Percentiles rank a stretch among this genome's conserved stretches.
Conservation (phyloP, 192 early-diverging fungal species). For the Thamnidium elegans region DNA sequence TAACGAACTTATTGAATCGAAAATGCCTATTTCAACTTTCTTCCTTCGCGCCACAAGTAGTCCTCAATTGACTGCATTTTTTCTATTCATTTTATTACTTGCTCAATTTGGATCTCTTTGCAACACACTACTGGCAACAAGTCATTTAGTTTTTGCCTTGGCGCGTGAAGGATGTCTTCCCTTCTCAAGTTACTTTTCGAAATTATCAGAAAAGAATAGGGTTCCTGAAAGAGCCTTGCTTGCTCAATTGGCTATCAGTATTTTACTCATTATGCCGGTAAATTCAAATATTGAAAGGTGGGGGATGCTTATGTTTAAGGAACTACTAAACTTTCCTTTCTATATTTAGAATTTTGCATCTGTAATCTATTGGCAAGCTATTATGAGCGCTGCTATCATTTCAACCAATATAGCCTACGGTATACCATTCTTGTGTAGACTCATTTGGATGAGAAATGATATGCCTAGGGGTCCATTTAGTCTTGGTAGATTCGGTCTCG, state of each 20-base stretch:
- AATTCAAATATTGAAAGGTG: neutral
- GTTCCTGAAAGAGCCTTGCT: slow-evolving; percentile 39
- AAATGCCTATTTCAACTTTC: slow-evolving; percentile 38
- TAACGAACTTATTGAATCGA: slow-evolving; percentile 28
- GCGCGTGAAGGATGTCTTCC: slow-evolving; percentile 50
- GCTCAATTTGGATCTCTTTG: slow-evolving; percentile 44
- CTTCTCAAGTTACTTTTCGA: slow-evolving; percentile 39
- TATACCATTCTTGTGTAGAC: slow-evolving; percentile 43
- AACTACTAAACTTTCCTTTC: neutral
- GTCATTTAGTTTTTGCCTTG: slow-evolving; percentile 49
- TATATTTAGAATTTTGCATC: slow-evolving; percentile 30
- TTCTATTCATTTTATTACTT: slow-evolving; percentile 41
- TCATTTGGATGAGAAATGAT: slow-evolving; percentile 36
- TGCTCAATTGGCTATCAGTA: slow-evolving; percentile 32
- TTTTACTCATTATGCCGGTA: slow-evolving; percentile 40
- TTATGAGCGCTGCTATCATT: slow-evolving; percentile 48
- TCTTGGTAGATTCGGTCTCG: slow-evolving; percentile 34
- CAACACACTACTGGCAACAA: slow-evolving; percentile 38
- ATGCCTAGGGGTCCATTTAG: slow-evolving; percentile 40
- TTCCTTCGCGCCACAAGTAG: slow-evolving; percentile 38
- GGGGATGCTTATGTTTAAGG: too few relatives aligned
- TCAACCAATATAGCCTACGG: slow-evolving; percentile 44
- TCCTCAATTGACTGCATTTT: slow-evolving; percentile 28
- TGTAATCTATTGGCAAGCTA: slow-evolving; percentile 38
- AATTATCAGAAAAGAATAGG: slow-evolving; percentile 31